Base-by-base conservation (phyloP, 768 basidiomycete species). In the Rhodosporidiobolus odoratus region DNA sequence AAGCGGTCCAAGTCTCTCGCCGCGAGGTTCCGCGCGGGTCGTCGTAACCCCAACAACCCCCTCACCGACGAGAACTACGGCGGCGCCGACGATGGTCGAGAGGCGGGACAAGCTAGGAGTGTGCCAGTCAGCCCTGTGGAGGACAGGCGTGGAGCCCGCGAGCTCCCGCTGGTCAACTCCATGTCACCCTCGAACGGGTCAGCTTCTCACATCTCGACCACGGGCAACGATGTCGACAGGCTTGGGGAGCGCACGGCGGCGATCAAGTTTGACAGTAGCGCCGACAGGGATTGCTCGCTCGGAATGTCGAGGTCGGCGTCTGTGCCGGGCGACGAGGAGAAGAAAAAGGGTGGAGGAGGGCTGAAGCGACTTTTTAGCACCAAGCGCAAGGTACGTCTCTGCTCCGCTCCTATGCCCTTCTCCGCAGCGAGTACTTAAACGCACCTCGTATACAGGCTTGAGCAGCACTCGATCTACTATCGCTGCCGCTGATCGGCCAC, bases 271-370 rank as follows among this genome's bases (percentile, higher is more conserved):
- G 69, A 66, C 10, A 88, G 87, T 75, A 87, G 83, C 9, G 88
- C 84, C 78, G 89, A 90, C 70, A 85, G 75, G 74, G 85, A 86
- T 66, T 89, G 86, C 27, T 89, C 90, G 4, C 83, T 52, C 68
- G 90, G 85, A 41, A 91, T 81, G 81, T 92, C 91, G 77, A 91
- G 89, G 40, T 88, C 69, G 6, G 88, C 84, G 68, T 81, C 87
- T 81, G 45, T 16, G 45, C 60, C 34, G 57, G 48, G 52, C 19
- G 56, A 58, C 34, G 47, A 43, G 47, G 19, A 38, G 60, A n/a
- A 25, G n/a, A 35, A 50, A 47, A 66, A 71, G 65, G 48, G 62
- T 21, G 59, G 40, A 10, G 47, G 64, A 27, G 69, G 69, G 23
- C 38, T 71, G 30, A 71, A 71, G 60, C 3, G 69, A 30, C 43